Conservation (phyloP, 2,329 filamentous ascomycete species). For the Geoglossum cookeanum region DNA sequence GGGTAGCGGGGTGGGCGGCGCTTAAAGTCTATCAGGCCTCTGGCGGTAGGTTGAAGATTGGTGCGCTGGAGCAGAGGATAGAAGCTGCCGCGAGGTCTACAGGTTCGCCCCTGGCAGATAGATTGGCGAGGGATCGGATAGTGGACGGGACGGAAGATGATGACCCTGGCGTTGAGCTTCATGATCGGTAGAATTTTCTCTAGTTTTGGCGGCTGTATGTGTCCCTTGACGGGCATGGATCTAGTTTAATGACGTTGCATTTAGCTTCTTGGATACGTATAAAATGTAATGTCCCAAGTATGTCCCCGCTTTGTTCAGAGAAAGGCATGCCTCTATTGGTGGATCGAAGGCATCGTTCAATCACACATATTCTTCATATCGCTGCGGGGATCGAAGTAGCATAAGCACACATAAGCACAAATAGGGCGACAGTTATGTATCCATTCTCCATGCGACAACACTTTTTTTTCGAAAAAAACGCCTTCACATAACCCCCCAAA, state of each 20-base stretch:
- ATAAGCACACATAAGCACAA: too few species aligned
- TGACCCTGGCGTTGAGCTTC: constrained; percentile 28
- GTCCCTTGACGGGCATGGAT: not conserved
- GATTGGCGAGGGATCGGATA: constrained; percentile 22
- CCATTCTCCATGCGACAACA: not conserved
- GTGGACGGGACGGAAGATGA: constrained; percentile 33
- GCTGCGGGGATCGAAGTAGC: too few species aligned
- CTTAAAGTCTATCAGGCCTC: constrained; percentile 33
- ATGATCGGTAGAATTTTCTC: constrained; percentile 13
- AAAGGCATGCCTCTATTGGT: too few species aligned
- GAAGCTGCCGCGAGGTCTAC: constrained; percentile 10
- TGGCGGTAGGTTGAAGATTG: constrained; percentile 37
- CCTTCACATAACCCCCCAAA: not conserved
- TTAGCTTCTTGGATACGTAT: not conserved
- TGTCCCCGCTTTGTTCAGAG: too few species aligned
- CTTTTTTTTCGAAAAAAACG: not conserved
- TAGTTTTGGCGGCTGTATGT: not conserved
- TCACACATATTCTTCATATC: too few species aligned
- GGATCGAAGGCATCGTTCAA: too few species aligned
- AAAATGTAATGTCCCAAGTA: too few species aligned
- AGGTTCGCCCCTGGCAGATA: constrained; percentile 20
- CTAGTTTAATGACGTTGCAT: not conserved
- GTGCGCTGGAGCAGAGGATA: constrained; percentile 2
- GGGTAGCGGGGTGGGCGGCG: constrained; percentile 38
- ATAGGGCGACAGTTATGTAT: too few species aligned